phyloP scores from a whole-genome alignment of 2,329 filamentous ascomycete genomes.

The Ascochyta rabiei region DNA sequence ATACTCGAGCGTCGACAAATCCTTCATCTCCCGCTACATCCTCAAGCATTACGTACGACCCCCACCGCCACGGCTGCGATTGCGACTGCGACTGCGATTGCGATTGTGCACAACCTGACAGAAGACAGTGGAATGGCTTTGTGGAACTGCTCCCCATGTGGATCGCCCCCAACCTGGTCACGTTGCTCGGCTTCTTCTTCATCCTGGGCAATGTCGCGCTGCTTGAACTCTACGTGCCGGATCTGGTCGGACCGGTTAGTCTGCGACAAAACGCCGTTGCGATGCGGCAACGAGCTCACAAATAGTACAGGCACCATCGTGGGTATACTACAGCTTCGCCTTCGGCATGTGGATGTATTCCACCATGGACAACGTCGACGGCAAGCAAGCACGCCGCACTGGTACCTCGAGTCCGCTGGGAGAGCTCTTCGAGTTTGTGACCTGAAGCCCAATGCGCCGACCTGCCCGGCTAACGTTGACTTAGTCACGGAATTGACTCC shows the following conservation, averaged over 20 bases:
- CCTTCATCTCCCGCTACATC: slow-evolving; percentile 89
- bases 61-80: not conserved
- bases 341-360: slow-evolving; percentile 97
- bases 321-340: slow-evolving; percentile 96
- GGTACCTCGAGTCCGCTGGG: slow-evolving; percentile 93
- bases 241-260: slow-evolving; percentile 85
- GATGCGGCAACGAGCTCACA: slow-evolving; percentile 17
- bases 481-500: slow-evolving; percentile 90
- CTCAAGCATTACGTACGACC: slow-evolving; percentile 86
- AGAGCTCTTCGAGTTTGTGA: slow-evolving; percentile 84
- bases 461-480: slow-evolving; percentile 26
- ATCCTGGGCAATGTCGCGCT: slow-evolving; percentile 82
- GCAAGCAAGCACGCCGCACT: slow-evolving; percentile 93
- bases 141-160: slow-evolving; percentile 92
- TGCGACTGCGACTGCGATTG: not conserved
- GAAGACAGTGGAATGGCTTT: slow-evolving; percentile 87
- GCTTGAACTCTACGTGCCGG: slow-evolving; percentile 81
- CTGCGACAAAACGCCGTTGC: not conserved
- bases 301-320: slow-evolving; percentile 71
- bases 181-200: slow-evolving; percentile 91
- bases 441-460: slow-evolving; percentile 31
- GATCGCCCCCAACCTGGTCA: slow-evolving; percentile 98
- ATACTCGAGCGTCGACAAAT: slow-evolving; percentile 97
- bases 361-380: slow-evolving; percentile 98
- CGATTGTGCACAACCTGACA: slow-evolving; percentile 30